Evolutionary conservation across 192 early-diverging fungal genomes (phyloP).

Genomic region (Paraglomus occultum): DNA sequence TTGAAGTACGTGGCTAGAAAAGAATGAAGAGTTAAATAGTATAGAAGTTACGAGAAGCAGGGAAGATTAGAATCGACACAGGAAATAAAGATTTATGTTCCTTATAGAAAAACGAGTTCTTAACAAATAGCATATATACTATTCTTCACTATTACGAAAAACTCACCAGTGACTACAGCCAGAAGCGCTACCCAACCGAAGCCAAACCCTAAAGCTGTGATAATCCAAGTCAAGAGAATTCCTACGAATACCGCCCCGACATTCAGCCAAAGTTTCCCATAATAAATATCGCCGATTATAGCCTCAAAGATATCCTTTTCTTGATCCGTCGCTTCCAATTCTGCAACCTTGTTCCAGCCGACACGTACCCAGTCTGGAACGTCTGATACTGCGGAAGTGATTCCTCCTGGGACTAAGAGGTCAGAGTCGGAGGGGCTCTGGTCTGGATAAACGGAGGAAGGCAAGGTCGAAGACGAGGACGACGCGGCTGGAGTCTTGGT

Average conservation of each 20-base stretch:
- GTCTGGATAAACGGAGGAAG: not conserved
- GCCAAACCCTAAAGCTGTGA: conserved; percentile 20
- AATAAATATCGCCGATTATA: conserved; percentile 20
- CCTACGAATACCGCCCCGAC: conserved; percentile 18
- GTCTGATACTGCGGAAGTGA: conserved; percentile 5
- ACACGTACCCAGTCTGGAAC: conserved; percentile 22
- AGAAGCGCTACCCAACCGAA: conserved; percentile 25
- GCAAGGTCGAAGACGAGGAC: not conserved
- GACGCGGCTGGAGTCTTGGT: not conserved
- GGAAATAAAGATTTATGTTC: too few relatives aligned
- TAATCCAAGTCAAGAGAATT: conserved; percentile 9
- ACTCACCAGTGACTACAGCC: conserved; percentile 25
- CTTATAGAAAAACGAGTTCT: too few relatives aligned
- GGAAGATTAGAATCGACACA: too few relatives aligned
- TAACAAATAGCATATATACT: too few relatives aligned
- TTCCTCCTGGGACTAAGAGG: not conserved
- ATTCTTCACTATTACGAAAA: too few relatives aligned
- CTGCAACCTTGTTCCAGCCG: conserved; percentile 14
- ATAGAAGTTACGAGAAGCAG: too few relatives aligned
- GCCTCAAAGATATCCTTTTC: conserved; percentile 16
- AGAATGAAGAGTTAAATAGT: conserved; percentile 5
- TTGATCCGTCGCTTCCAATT: not conserved
- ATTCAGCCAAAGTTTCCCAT: conserved; percentile 27
- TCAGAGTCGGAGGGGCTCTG: not conserved
- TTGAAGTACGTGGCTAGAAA: conserved; percentile 67